These are phyloP conservation scores for Penicillium daleae DNA, from an alignment of 495 filamentous ascomycete genomes.

Conservation along the genomic window DNA sequence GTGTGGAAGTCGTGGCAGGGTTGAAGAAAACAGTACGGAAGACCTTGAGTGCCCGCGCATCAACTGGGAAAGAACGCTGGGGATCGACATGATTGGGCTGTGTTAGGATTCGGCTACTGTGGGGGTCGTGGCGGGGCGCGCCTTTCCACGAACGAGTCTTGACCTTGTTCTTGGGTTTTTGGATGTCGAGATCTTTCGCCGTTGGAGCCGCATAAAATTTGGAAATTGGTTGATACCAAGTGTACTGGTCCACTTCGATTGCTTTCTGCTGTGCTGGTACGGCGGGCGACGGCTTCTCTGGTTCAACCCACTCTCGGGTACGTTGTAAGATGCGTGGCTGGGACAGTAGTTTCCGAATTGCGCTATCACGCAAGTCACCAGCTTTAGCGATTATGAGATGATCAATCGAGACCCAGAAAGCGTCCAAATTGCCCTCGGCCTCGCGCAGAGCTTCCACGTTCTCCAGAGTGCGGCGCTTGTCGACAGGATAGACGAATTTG, in stretches of 20 bases:
- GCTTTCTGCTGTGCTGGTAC: neutral
- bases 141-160: neutral
- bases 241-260: neutral
- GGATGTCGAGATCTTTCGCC: neutral
- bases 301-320: neutral
- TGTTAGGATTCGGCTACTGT: neutral
- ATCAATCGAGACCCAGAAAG: conserved; percentile 45
- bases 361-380: neutral
- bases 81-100: neutral
- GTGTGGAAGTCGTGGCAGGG: neutral
- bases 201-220: neutral
- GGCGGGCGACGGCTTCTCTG: neutral
- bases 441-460: conserved; percentile 44
- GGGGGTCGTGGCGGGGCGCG: neutral
- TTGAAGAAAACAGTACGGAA: conserved; percentile 4
- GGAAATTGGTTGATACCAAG: neutral
- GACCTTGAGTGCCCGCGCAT: conserved; percentile 4
- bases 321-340: neutral
- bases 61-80: conserved; percentile 7
- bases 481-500: conserved; percentile 53
- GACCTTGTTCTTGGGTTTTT: neutral
- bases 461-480: conserved; percentile 50
- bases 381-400: neutral
- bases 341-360: neutral
- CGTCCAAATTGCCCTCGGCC: conserved; percentile 54